phyloP scores from a whole-genome alignment of 139 green algal species.

The Chlorella sp. region DNA sequence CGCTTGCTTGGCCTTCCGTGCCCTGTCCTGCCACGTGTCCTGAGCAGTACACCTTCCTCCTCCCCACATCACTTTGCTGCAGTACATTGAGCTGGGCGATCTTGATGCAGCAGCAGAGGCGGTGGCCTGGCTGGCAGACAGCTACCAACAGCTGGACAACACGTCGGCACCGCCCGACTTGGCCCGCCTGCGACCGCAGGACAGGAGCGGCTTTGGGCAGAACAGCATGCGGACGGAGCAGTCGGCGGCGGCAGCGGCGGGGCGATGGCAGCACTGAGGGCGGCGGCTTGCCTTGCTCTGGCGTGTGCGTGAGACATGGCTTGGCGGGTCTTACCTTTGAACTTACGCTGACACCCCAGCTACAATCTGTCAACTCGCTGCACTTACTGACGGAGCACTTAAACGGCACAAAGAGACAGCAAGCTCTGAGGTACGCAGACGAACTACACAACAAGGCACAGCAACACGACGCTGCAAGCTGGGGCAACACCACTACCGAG shows the following conservation, averaged over 20 bases:
- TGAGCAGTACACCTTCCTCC: too few species aligned
- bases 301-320: neutral
- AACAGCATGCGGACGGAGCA: neutral
- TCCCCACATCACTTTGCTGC: neutral
- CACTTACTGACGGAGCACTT: too few species aligned
- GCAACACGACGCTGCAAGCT: too few species aligned
- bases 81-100: neutral
- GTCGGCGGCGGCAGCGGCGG: neutral
- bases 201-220: neutral
- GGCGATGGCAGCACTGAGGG: too few species aligned
- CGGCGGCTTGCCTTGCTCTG: neutral
- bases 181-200: neutral
- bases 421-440: too few species aligned
- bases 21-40: too few species aligned
- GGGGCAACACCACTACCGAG: too few species aligned
- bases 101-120: neutral
- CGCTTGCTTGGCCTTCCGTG: too few species aligned
- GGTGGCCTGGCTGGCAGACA: neutral
- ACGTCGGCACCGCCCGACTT: neutral
- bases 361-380: too few species aligned
- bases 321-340: neutral
- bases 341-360: neutral
- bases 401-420: too few species aligned
- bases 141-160: slow-evolving; percentile 1
- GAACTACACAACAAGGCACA: too few species aligned